A percentile compares a stretch with the other conserved stretches of the same genome.
These are phyloP conservation scores for Kazachstania psychrophila DNA, from an alignment of 805 yeast species.

Conservation along the genomic window DNA sequence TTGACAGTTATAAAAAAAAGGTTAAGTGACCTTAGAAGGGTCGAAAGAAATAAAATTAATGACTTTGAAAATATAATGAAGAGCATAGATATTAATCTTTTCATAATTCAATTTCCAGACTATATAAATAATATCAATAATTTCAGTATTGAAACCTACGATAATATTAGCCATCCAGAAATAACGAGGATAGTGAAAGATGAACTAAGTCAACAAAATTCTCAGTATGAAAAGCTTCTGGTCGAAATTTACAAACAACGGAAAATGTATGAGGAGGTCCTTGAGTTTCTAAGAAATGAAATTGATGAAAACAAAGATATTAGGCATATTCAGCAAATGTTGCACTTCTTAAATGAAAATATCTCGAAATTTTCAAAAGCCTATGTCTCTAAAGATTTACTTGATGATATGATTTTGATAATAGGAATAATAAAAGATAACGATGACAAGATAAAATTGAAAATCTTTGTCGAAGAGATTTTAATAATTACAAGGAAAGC, in stretches of 20 bases:
- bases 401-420: slow-evolving; percentile 13
- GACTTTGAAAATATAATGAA: slow-evolving; percentile 13
- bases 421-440: not conserved
- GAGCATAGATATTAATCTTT: slow-evolving; percentile 20
- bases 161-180: slow-evolving; percentile 11
- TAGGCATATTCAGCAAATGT: slow-evolving; percentile 2
- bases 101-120: slow-evolving; percentile 5
- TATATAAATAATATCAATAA: slow-evolving; percentile 2
- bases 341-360: slow-evolving; percentile 8
- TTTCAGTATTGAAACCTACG: slow-evolving; percentile 11
- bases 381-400: slow-evolving; percentile 6
- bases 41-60: slow-evolving; percentile 1
- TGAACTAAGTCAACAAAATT: slow-evolving; percentile 1
- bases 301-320: not conserved
- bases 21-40: not conserved
- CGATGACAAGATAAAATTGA: not conserved
- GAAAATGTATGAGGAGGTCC: slow-evolving; percentile 9
- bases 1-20: slow-evolving; percentile 4
- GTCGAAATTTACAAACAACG: slow-evolving; percentile 11
- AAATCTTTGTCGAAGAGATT: slow-evolving; percentile 3
- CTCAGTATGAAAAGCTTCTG: slow-evolving; percentile 6
- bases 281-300: slow-evolving; percentile 9
- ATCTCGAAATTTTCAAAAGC: slow-evolving; percentile 7
- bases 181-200: slow-evolving; percentile 10
- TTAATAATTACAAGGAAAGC: slow-evolving; percentile 8